These are phyloP conservation scores for Coelastrella sp. DNA, from an alignment of 139 green algal genomes.

Conservation along the genomic window DNA sequence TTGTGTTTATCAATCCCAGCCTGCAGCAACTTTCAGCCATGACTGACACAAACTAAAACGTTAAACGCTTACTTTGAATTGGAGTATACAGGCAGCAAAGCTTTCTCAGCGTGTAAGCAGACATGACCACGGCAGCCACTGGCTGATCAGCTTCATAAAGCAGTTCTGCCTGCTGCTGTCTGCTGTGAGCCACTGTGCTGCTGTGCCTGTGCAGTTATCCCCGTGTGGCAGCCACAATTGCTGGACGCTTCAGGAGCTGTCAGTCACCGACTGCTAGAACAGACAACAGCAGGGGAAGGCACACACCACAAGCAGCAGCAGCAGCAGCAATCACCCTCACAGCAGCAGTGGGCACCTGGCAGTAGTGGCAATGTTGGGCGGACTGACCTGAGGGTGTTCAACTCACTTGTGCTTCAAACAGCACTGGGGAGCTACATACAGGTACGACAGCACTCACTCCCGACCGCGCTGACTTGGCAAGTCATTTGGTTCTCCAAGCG, in stretches of 20 bases:
- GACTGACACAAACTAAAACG: not conserved
- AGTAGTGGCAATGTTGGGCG: not conserved
- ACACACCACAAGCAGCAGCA: conserved; percentile 5
- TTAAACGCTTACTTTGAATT: not conserved
- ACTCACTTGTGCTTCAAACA: conserved; percentile 38
- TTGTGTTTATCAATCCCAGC: not conserved
- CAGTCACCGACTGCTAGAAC: not conserved
- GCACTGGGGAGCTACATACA: conserved; percentile 34
- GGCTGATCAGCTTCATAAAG: not conserved
- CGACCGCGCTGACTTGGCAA: not conserved
- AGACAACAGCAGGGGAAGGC: not conserved
- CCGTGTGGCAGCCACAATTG: conserved; percentile 18
- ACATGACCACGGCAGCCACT: no score
- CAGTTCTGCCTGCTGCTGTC: not conserved
- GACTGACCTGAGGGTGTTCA: not conserved
- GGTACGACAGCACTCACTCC: not conserved
- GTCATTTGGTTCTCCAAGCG: not conserved
- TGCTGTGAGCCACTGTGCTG: not conserved
- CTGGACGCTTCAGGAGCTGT: not conserved
- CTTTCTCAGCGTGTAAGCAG: no score
- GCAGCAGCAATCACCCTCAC: conserved; percentile 8
- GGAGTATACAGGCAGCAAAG: not conserved
- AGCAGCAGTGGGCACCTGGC: not conserved
- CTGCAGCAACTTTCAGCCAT: not conserved
- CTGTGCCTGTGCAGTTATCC: conserved; percentile 25